These are phyloP conservation scores for Lepiota subincarnata DNA, from an alignment of 768 basidiomycete genomes.

Conservation along the genomic window DNA sequence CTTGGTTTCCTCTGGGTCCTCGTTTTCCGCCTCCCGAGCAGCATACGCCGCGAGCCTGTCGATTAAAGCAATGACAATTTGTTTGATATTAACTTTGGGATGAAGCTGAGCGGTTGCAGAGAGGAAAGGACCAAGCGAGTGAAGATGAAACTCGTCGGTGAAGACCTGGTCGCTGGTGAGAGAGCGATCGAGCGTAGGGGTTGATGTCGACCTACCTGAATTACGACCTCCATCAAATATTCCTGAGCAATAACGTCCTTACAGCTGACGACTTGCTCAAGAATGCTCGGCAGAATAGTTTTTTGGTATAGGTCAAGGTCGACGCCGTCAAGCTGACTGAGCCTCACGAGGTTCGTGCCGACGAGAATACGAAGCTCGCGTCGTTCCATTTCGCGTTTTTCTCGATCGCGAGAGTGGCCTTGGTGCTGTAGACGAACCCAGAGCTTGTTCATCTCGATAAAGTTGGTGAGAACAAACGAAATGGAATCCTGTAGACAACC, in stretches of 20 bases:
- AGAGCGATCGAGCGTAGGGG: neutral
- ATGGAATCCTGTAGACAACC: constrained; percentile 96
- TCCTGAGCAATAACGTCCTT: constrained; percentile 99
- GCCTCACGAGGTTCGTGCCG: constrained; percentile 94
- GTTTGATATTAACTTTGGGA: constrained; percentile 97
- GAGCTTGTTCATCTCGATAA: constrained; percentile 99
- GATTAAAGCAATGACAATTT: constrained; percentile 96
- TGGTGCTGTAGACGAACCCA: constrained; percentile 99
- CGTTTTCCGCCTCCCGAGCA: constrained; percentile 94
- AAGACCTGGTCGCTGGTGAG: constrained; percentile 64
- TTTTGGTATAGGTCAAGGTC: constrained; percentile 88
- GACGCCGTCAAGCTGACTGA: constrained; percentile 94
- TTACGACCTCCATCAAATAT: constrained; percentile 99
- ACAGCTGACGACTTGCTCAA: constrained; percentile 97
- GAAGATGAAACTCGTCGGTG: constrained; percentile 97
- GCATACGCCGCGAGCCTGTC: constrained; percentile 95
- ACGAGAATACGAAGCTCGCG: constrained; percentile 94
- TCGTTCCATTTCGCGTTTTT: constrained; percentile 96
- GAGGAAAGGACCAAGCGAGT: constrained; percentile 93
- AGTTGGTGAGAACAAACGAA: constrained; percentile 94
- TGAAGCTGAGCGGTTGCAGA: constrained; percentile 95
- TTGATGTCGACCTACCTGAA: constrained; percentile 61
- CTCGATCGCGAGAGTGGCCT: constrained; percentile 94
- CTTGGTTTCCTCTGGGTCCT: constrained; percentile 93
- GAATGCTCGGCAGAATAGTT: constrained; percentile 83